Evolutionary conservation across 192 early-diverging fungal genomes (phyloP), one percentile per base, ranked within the genome.

Genomic region (Allomyces javanicus): DNA sequence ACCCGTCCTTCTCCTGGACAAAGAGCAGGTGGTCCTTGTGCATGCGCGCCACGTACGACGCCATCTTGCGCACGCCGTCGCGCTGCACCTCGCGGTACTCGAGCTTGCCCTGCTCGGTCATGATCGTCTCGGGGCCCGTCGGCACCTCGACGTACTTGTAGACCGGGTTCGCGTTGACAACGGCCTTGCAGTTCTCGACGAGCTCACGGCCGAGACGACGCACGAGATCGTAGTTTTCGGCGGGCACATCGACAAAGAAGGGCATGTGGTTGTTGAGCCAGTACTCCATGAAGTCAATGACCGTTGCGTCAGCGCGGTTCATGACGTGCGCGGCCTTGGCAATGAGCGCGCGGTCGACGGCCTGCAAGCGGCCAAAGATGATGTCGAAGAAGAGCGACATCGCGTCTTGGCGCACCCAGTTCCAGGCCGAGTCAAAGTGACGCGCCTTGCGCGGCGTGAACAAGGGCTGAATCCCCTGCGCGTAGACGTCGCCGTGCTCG

Each of bases 351-450:
- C 93, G 87, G 72, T 96, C 91, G 23, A 96, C 89, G 66, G 78
- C 83, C 23, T 85, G 83, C 66, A 97, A 77, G 24, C 86, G 82
- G 66, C 92, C 92, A 74, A 89, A 94, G 72, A 97, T 80, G 64
- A 94, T 87, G 76, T 93, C 94, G 73, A 90, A 97, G 75, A 89
- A 92, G 63, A 92, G 81, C 26, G 84, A 78, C 61, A 89, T 70
- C n/a, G 87, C 87, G 71, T 92, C 89, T 70, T 92, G 90, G 65
- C 87, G 83, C 58, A 84, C 87, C 93, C 93, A 96, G 80, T 96
- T 96, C 93, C 93, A 96, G 86, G 91, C 87, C 62, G 93, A 96
- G 71, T 96, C 91, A 70, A 92, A 96, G 26, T 75, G 78, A 61
- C 93, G 88, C 43, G 89, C 91, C 81, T 93, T 96, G 71, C 86